These are phyloP conservation scores for Nicotiana rustica DNA, from an alignment of 305 asterid genomes.

Conservation along the genomic window DNA sequence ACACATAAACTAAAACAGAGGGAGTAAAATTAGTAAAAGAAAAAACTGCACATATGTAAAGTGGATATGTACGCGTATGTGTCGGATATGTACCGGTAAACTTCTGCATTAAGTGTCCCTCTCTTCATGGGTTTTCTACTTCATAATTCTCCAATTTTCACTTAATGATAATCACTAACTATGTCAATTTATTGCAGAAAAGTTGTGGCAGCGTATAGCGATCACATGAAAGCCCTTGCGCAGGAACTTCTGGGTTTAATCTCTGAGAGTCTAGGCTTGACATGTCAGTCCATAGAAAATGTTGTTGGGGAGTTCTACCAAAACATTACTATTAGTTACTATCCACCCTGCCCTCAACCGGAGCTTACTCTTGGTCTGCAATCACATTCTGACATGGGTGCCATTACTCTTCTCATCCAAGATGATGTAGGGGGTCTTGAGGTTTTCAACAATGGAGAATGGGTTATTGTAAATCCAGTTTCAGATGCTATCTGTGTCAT, in stretches of 20 bases:
- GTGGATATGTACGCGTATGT: background rate
- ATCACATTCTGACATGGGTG: slow-evolving; percentile 91
- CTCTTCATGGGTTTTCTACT: background rate
- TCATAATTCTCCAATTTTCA: slow-evolving; percentile 7
- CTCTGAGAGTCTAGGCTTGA: slow-evolving; percentile 71
- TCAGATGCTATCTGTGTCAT: slow-evolving; percentile 73
- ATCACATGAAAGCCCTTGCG: slow-evolving; percentile 69
- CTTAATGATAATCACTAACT: slow-evolving; percentile 30
- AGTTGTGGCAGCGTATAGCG: slow-evolving; percentile 71
- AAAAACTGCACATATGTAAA: background rate
- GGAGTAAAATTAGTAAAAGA: background rate
- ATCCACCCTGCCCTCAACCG: slow-evolving; percentile 97
- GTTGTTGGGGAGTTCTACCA: slow-evolving; percentile 78
- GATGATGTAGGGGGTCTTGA: slow-evolving; percentile 95
- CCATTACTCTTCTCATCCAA: slow-evolving; percentile 85
- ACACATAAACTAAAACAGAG: too few species aligned
- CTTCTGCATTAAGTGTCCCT: slow-evolving; percentile 23
- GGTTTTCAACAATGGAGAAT: slow-evolving; percentile 80
- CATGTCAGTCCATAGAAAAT: slow-evolving; percentile 65
- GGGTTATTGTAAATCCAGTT: slow-evolving; percentile 69
- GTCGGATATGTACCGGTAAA: background rate
- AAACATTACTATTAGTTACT: slow-evolving; percentile 84
- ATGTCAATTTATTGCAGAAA: slow-evolving; percentile 50
- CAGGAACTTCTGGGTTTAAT: slow-evolving; percentile 68
- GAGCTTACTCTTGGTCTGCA: slow-evolving; percentile 96